Conservation (phyloP, 2,329 filamentous ascomycete species). For the Cyphellophora europaea region DNA sequence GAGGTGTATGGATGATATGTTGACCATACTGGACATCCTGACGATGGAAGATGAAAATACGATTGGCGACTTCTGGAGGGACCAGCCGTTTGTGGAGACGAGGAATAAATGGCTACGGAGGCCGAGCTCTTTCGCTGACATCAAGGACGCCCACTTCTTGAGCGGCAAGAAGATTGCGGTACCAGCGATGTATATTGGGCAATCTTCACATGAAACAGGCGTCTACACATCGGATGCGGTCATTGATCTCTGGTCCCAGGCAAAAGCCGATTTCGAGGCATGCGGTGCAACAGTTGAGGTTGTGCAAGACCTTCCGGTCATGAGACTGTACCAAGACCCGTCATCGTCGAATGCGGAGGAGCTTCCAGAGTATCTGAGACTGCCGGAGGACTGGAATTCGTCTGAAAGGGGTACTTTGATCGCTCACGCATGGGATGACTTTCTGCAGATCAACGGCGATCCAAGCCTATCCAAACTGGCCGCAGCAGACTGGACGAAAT, state of each 20-base stretch:
- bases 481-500: conserved; percentile 32
- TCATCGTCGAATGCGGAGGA: not conserved
- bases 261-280: conserved; percentile 20
- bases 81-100: conserved; percentile 37
- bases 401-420: conserved; percentile 41
- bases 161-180: conserved; percentile 25
- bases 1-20: conserved; percentile 40
- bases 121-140: conserved; percentile 24
- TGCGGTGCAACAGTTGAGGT: conserved; percentile 25
- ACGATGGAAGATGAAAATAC: conserved; percentile 32
- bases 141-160: conserved; percentile 19
- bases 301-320: conserved; percentile 22
- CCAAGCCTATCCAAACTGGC: conserved; percentile 27
- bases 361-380: conserved; percentile 16
- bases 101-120: conserved; percentile 21
- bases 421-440: conserved; percentile 44
- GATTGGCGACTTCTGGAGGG: conserved; percentile 45
- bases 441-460: conserved; percentile 35
- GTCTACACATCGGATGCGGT: conserved; percentile 7
- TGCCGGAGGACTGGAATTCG: conserved; percentile 36
- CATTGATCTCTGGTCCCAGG: conserved; percentile 21
- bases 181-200: conserved; percentile 23
- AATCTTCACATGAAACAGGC: conserved; percentile 1
- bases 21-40: conserved; percentile 41
- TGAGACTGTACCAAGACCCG: conserved; percentile 23